These are phyloP conservation scores for Colletotrichum magnum DNA, from an alignment of 2,329 filamentous ascomycete species.

Conservation along the genomic window DNA sequence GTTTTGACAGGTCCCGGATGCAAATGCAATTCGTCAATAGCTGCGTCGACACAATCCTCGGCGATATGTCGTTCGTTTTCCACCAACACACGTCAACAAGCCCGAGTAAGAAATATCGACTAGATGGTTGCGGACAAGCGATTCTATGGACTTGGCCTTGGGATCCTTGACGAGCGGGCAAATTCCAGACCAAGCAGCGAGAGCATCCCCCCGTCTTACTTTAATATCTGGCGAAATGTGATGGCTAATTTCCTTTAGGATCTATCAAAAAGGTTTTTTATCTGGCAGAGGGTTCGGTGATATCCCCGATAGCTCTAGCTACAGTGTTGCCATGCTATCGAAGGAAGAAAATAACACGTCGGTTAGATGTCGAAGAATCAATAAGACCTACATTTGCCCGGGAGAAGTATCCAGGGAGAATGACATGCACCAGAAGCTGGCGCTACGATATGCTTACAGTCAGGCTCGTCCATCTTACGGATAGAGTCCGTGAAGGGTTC, in stretches of 20 bases:
- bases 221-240: conserved; percentile 89
- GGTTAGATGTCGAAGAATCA: conserved; percentile 88
- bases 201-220: conserved; percentile 87
- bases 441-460: conserved; percentile 82
- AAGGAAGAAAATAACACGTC: conserved; percentile 92
- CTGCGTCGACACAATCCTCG: conserved; percentile 88
- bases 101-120: conserved; percentile 85
- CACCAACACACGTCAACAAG: conserved; percentile 86
- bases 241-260: conserved; percentile 84
- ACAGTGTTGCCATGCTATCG: conserved; percentile 96
- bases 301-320: conserved; percentile 89
- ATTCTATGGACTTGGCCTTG: conserved; percentile 87
- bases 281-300: conserved; percentile 81
- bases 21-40: conserved; percentile 78
- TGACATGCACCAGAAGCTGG: conserved; percentile 89
- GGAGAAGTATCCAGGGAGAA: conserved; percentile 89
- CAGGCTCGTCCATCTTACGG: conserved; percentile 84
- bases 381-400: conserved; percentile 90
- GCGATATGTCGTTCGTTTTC: conserved; percentile 96
- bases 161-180: conserved; percentile 89
- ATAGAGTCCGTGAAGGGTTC: conserved; percentile 90
- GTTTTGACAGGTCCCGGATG: conserved; percentile 68
- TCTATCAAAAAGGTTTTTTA: conserved; percentile 90
- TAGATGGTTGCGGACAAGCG: conserved; percentile 88
- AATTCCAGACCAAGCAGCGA: conserved; percentile 91